Evolutionary conservation across 371 early-diverging fungal genomes (phyloP), one percentile per base, ranked within the genome.

Genomic region (Rhizopus microsporus): DNA sequence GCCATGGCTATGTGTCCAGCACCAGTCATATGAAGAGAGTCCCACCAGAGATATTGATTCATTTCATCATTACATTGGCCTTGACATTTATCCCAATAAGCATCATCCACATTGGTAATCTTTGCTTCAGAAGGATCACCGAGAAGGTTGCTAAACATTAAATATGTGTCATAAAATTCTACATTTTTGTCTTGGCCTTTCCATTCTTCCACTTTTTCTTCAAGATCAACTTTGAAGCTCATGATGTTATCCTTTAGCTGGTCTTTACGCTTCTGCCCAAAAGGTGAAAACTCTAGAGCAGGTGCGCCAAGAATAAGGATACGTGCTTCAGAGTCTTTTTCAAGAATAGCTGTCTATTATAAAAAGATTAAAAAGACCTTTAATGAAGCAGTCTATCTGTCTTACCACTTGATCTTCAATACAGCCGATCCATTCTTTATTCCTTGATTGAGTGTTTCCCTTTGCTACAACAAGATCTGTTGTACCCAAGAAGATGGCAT

Each of bases 31-130:
- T 75, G 78, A 16, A 75, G 50, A 1, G 30, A 32, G 54, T 78
- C 78, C 69, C 72, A 78, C 78, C 78, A 78, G 39, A 78, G 57
- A 59, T 75, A 75, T 7, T 57, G 54, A 46, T 78, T 57, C 4
- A 75, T 48, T 8, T 62, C 30, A 38, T 75, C 65, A 2, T 31
- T 15, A 31, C 78, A 78, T 12, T 58, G 56, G 1, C 75, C 78
- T 43, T 72, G 73, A 57, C 78, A 78, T 15, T 17, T 59, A 5
- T 75, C 69, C 78, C 78, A 78, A 50, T 78, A 78, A n/a, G 78
- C 73, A 15, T 68, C 48, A 1, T 78, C 72, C 15, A 75, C 74
- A 50, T 78, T 55, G 16, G 65, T 54, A 7, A 78, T 65, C 3
- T 57, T 50, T 38, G 67, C 69, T 8, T 49, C 56, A 33, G 57